A percentile compares a stretch with the other conserved stretches of the same genome.
Evolutionary conservation across 805 yeast genomes (phyloP).

Genomic region (Blastobotrys attinorum): DNA sequence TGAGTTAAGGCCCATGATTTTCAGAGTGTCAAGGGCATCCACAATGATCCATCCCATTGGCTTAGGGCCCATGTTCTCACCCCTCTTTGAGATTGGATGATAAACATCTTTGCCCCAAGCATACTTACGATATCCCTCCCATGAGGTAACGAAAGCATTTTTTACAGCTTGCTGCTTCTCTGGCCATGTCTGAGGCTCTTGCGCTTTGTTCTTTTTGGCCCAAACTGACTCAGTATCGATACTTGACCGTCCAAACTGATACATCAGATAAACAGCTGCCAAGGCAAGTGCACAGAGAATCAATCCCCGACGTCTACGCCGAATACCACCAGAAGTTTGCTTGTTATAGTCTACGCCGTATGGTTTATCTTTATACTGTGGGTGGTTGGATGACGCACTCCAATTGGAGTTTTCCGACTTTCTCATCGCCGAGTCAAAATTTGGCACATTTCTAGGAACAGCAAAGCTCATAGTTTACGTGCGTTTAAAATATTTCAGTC

Average conservation of each 20-base stretch:
- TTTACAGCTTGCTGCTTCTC: constrained; percentile 50
- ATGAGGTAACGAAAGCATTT: constrained; percentile 62
- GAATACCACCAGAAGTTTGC: background rate
- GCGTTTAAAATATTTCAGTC: background rate
- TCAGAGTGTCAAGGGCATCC: constrained; percentile 76
- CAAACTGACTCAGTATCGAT: constrained; percentile 3
- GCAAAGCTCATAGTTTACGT: constrained; percentile 1
- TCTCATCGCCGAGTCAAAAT: background rate
- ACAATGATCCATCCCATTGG: constrained; percentile 94
- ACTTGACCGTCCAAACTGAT: constrained; percentile 23
- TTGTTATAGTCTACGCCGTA: constrained; percentile 12
- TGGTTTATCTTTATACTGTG: constrained; percentile 50
- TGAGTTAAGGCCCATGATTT: constrained; percentile 59
- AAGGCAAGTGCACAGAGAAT: constrained; percentile 37
- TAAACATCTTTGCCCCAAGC: constrained; percentile 86
- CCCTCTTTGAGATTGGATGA: constrained; percentile 53
- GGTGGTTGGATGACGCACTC: constrained; percentile 17
- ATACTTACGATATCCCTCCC: constrained; percentile 64
- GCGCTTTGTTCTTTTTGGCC: background rate
- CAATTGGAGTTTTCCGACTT: background rate
- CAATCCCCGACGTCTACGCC: constrained; percentile 31
- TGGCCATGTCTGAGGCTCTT: constrained; percentile 33
- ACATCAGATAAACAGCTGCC: constrained; percentile 35
- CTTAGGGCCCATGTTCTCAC: constrained; percentile 65
- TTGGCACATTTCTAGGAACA: constrained; percentile 3